These are phyloP conservation scores for Dianthus caryophyllus DNA, from an alignment of 148 eudicot species.

Conservation along the genomic window DNA sequence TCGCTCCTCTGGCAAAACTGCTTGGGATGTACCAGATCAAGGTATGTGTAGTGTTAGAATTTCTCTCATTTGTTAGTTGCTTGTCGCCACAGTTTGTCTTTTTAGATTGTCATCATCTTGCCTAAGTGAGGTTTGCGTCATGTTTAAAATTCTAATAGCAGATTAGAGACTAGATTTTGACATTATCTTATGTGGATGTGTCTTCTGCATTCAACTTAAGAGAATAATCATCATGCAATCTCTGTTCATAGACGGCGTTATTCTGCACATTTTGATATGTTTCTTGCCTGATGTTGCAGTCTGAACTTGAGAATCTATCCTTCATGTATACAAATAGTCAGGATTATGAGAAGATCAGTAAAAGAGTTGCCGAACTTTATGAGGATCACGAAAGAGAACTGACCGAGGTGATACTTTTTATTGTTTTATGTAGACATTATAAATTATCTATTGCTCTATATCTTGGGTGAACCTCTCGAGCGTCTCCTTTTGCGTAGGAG, in stretches of 20 bases:
- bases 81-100: not conserved
- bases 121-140: no score
- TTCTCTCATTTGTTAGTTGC: not conserved
- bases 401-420: slow-evolving; percentile 48
- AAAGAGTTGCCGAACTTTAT: slow-evolving; percentile 67
- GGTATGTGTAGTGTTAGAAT: slow-evolving; percentile 31
- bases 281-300: slow-evolving; percentile 46
- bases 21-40: slow-evolving; percentile 97
- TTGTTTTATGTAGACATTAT: slow-evolving; percentile 9
- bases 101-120: not conserved
- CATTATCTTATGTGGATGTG: no score
- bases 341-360: slow-evolving; percentile 64
- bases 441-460: no score
- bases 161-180: no score
- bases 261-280: slow-evolving; percentile 9
- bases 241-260: no score
- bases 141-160: no score
- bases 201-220: no score
- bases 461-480: not conserved
- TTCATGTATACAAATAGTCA: slow-evolving; percentile 91
- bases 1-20: slow-evolving; percentile 95
- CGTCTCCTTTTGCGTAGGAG: not conserved
- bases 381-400: slow-evolving; percentile 86
- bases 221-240: no score
- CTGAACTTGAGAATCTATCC: slow-evolving; percentile 93